Evolutionary conservation across 2,329 filamentous ascomycete species (phyloP).

Genomic region (Simplicillium aogashimaense): DNA sequence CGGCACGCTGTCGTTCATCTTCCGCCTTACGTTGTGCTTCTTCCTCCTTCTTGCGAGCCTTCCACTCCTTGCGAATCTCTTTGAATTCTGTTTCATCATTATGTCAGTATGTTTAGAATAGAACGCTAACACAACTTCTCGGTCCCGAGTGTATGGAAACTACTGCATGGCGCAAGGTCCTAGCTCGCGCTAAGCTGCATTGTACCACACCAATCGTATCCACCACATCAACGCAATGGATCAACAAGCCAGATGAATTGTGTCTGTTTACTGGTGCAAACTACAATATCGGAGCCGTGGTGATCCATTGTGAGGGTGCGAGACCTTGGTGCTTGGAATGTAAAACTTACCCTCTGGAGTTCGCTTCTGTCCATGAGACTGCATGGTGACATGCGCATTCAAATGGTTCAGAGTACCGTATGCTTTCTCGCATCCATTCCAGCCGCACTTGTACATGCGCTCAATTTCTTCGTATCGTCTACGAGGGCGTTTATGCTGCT

Average conservation of each 20-base stretch:
- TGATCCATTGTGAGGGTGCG: background rate
- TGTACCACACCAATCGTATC: too few relatives aligned
- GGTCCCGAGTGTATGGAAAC: too few relatives aligned
- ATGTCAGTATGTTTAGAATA: background rate
- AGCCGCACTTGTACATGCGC: slow-evolving; percentile 99
- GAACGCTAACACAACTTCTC: too few relatives aligned
- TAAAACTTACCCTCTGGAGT: slow-evolving; percentile 81
- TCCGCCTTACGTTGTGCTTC: slow-evolving; percentile 82
- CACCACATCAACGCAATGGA: too few relatives aligned
- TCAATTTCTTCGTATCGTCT: slow-evolving; percentile 97
- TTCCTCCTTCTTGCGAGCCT: slow-evolving; percentile 98
- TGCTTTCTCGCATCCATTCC: slow-evolving; percentile 97
- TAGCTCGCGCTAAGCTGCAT: too few relatives aligned
- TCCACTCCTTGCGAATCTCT: slow-evolving; percentile 98
- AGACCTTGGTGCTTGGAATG: background rate
- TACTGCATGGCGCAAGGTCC: too few relatives aligned
- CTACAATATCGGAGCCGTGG: background rate
- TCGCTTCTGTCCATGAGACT: slow-evolving; percentile 87
- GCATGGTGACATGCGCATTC: slow-evolving; percentile 98
- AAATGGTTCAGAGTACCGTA: slow-evolving; percentile 96
- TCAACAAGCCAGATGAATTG: too few relatives aligned
- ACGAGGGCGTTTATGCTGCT: slow-evolving; percentile 92
- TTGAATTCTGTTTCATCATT: slow-evolving; percentile 69
- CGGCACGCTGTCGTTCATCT: slow-evolving; percentile 65
- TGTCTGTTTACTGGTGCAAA: too few relatives aligned